A percentile compares a stretch with the other conserved stretches of the same genome.
phyloP scores from a whole-genome alignment of 768 basidiomycete genomes.

The Peribolospora kevripleyi region DNA sequence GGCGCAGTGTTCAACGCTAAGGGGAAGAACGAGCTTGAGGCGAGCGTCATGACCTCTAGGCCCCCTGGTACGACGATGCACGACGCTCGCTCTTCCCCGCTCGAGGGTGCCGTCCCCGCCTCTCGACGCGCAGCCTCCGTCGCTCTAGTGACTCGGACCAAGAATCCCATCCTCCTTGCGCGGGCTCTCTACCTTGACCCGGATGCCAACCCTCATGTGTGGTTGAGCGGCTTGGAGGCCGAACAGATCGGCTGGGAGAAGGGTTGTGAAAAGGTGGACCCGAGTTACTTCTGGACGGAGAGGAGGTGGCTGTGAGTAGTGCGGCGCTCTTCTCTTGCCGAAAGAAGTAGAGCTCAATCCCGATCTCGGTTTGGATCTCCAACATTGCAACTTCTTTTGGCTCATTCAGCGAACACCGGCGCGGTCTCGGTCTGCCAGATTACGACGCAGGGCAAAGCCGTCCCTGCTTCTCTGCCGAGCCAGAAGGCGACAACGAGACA shows the following conservation, averaged over 20 bases:
- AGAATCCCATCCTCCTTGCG: constrained; percentile 49
- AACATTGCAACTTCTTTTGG: background rate
- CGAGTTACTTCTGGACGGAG: constrained; percentile 55
- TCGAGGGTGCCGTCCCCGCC: constrained; percentile 30
- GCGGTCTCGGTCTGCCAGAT: constrained; percentile 47
- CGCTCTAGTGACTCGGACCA: constrained; percentile 39
- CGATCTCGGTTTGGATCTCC: background rate
- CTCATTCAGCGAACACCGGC: constrained; percentile 46
- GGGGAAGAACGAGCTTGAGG: constrained; percentile 67
- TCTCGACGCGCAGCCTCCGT: constrained; percentile 39
- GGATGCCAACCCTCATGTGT: constrained; percentile 35
- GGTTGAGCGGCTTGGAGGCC: constrained; percentile 41
- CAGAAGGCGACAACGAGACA: constrained; percentile 4
- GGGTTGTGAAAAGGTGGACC: constrained; percentile 37
- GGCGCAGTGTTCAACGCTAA: constrained; percentile 61
- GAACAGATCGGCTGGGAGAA: constrained; percentile 33
- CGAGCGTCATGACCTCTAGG: constrained; percentile 54
- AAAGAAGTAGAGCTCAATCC: background rate
- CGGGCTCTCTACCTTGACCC: constrained; percentile 49
- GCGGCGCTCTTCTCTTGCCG: background rate
- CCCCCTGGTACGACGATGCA: constrained; percentile 40
- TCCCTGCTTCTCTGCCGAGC: constrained; percentile 1
- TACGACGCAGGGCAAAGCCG: constrained; percentile 26
- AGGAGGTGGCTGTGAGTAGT: constrained; percentile 18
- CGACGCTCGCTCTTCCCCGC: constrained; percentile 27